Evolutionary conservation across 768 basidiomycete species (phyloP).

Genomic region (Termitomyces sp.): DNA sequence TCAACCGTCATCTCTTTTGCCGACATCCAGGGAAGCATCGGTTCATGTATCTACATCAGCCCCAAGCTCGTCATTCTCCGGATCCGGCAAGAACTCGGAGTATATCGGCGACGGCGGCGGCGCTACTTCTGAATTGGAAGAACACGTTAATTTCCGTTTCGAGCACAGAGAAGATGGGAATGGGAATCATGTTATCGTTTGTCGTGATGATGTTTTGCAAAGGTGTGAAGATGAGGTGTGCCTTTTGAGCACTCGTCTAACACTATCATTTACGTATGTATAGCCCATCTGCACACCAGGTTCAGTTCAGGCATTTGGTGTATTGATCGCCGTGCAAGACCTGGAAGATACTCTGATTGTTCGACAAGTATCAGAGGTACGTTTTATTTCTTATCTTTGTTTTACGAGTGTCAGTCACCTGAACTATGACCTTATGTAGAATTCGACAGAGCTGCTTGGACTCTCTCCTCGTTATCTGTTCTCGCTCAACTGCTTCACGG

Average conservation of each 20-base stretch:
- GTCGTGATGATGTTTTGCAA: slow-evolving; percentile 59
- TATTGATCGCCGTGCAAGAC: slow-evolving; percentile 68
- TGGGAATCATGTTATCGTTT: slow-evolving; percentile 67
- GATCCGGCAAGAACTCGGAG: slow-evolving; percentile 8
- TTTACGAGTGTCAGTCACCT: not conserved
- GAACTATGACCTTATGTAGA: slow-evolving; percentile 37
- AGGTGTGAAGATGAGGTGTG: slow-evolving; percentile 74
- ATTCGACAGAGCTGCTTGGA: slow-evolving; percentile 69
- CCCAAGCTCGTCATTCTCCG: not conserved
- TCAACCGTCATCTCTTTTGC: not conserved
- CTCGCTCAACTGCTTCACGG: slow-evolving; percentile 65
- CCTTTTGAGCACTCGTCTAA: not conserved
- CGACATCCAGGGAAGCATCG: not conserved
- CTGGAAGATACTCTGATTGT: slow-evolving; percentile 53
- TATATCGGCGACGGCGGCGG: slow-evolving; percentile 8
- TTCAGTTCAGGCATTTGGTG: slow-evolving; percentile 80
- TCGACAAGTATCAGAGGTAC: slow-evolving; percentile 76
- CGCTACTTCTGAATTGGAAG: slow-evolving; percentile 17
- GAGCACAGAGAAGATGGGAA: slow-evolving; percentile 57
- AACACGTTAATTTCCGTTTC: slow-evolving; percentile 55
- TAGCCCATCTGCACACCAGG: slow-evolving; percentile 81
- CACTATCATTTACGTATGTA: not conserved
- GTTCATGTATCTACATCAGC: not conserved
- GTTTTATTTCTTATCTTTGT: slow-evolving; percentile 2
- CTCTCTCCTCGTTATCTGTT: slow-evolving; percentile 70